Conservation (phyloP, 2,329 filamentous ascomycete genomes). For the Neofusicoccum cordaticola region DNA sequence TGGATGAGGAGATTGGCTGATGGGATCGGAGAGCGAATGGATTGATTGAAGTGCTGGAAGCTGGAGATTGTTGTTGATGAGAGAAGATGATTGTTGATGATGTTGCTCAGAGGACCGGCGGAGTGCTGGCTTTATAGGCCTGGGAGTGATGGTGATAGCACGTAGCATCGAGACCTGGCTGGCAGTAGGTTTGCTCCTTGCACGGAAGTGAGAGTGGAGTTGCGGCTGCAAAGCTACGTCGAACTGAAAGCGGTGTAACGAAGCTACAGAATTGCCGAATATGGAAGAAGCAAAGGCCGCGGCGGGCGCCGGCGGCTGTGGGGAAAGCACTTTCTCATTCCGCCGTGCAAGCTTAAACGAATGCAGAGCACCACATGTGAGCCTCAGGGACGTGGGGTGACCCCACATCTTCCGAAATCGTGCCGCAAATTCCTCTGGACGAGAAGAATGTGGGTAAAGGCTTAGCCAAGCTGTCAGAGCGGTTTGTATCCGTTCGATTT, state of each 20-base stretch:
- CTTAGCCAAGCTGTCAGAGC: no score
- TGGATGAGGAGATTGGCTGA: neutral
- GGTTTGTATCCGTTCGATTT: no score
- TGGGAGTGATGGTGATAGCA: no score
- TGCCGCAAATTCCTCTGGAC: neutral
- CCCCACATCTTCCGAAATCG: neutral
- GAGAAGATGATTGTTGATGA: slow-evolving; percentile 2
- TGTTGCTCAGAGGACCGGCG: neutral
- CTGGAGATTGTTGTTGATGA: neutral
- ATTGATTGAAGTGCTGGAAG: neutral
- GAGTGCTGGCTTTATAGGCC: neutral
- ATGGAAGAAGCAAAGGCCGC: neutral
- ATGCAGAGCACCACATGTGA: neutral
- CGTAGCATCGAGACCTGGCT: no score
- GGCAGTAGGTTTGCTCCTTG: no score
- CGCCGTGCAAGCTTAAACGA: neutral
- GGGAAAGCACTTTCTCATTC: neutral
- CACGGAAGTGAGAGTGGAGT: no score
- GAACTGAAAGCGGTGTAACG: neutral
- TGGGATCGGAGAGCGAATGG: neutral
- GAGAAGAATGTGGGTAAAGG: neutral
- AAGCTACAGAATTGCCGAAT: neutral
- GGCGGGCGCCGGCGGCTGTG: neutral
- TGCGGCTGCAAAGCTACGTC: no score
- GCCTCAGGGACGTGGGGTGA: no score